A percentile compares a stretch with the other conserved stretches of the same genome.
These are phyloP conservation scores for Arthroderma sp. DNA, from an alignment of 2,329 filamentous ascomycete species.

Conservation along the genomic window DNA sequence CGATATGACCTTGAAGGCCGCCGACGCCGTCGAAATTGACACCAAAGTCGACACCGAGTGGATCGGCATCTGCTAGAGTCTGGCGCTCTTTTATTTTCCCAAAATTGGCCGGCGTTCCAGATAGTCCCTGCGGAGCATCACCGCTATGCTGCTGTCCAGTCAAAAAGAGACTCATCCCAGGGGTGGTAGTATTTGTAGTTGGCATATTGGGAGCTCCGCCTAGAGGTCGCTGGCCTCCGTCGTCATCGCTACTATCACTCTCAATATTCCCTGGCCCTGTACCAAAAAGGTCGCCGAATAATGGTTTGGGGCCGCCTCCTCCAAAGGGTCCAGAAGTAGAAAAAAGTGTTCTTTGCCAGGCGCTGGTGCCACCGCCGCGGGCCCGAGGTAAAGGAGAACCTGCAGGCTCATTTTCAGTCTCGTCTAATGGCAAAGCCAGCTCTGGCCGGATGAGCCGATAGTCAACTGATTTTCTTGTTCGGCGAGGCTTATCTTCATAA, in stretches of 20 bases:
- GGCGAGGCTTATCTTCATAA: constrained; percentile 35
- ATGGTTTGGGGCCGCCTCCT: constrained; percentile 58
- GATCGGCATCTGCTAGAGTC: constrained; percentile 82
- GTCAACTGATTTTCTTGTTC: constrained; percentile 56
- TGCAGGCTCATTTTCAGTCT: constrained; percentile 54
- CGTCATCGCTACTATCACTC: constrained; percentile 94
- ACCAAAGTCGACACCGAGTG: constrained; percentile 79
- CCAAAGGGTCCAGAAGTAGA: constrained; percentile 89
- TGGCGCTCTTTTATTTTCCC: constrained; percentile 91
- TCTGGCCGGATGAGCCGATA: constrained; percentile 77
- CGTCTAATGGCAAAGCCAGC: constrained; percentile 56
- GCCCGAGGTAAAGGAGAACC: constrained; percentile 57
- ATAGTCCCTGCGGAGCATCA: constrained; percentile 42
- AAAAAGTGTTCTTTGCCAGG: constrained; percentile 70
- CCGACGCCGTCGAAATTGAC: constrained; percentile 93
- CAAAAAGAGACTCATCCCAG: constrained; percentile 42
- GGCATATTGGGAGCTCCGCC: constrained; percentile 52
- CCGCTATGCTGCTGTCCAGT: constrained; percentile 42
- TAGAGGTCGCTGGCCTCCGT: constrained; percentile 53
- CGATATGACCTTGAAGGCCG: constrained; percentile 83
- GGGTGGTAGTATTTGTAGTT: constrained; percentile 40
- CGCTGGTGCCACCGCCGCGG: constrained; percentile 44
- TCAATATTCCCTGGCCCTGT: constrained; percentile 66
- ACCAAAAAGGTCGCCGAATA: constrained; percentile 59
- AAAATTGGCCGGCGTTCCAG: constrained; percentile 63